Conservation (phyloP, 2,329 filamentous ascomycete genomes). For the Xylariaceae sp. region DNA sequence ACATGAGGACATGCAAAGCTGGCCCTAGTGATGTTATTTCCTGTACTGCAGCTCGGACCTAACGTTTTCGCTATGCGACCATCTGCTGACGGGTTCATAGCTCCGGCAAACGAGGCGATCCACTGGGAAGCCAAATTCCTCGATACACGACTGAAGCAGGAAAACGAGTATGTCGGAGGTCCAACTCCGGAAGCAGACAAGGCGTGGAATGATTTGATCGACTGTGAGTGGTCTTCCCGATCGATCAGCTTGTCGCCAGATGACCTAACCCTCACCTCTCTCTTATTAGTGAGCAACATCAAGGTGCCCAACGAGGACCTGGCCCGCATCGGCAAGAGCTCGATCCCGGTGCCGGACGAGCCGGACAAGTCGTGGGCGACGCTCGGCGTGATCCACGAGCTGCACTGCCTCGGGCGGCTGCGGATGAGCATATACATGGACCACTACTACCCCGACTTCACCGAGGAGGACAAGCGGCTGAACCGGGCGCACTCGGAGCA, state of each 20-base stretch:
- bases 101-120: background rate
- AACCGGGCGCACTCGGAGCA: slow-evolving; percentile 2
- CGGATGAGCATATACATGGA: slow-evolving; percentile 4
- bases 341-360: background rate
- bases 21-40: background rate
- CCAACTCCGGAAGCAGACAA: background rate
- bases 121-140: background rate
- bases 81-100: background rate
- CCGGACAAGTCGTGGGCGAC: slow-evolving; percentile 3
- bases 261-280: background rate
- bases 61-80: background rate
- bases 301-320: slow-evolving; percentile 1
- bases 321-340: slow-evolving; percentile 2
- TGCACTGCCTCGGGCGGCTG: slow-evolving; percentile 7
- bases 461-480: background rate
- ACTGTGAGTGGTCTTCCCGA: background rate
- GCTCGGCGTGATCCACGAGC: slow-evolving; percentile 5
- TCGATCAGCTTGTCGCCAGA: too few species aligned
- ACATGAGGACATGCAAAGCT: background rate
- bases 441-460: slow-evolving; percentile 1
- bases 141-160: background rate
- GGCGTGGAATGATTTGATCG: background rate
- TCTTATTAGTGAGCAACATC: background rate
- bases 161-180: background rate
- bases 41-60: background rate